Conservation (phyloP, 129 eudicot genomes). For the Artemisia argyi region DNA sequence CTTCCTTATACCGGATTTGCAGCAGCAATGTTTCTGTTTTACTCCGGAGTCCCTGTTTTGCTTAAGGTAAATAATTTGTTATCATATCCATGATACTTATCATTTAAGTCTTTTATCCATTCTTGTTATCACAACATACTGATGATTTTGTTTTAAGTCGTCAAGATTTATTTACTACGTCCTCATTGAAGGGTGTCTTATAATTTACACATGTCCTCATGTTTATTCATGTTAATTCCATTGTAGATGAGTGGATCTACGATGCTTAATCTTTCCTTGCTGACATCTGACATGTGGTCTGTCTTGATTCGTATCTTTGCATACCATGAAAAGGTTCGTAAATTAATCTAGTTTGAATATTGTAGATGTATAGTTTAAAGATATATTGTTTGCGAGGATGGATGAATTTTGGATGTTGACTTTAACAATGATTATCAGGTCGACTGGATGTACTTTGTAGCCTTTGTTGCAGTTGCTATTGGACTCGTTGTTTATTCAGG, state of each 20-base stretch:
- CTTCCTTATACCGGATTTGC: slow-evolving; percentile 87
- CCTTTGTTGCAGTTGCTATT: slow-evolving; percentile 74
- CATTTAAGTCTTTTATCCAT: not conserved
- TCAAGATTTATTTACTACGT: not conserved
- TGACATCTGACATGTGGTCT: slow-evolving; percentile 98
- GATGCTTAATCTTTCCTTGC: slow-evolving; percentile 81
- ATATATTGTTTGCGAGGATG: not conserved
- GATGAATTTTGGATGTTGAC: slow-evolving; percentile 11
- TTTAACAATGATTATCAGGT: slow-evolving; percentile 49
- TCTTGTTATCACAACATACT: too few species aligned
- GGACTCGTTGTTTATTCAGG: slow-evolving; percentile 89
- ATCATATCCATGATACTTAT: not conserved
- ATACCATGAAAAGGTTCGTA: slow-evolving; percentile 77
- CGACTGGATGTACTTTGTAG: slow-evolving; percentile 91
- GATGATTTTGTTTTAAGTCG: not conserved
- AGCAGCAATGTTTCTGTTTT: slow-evolving; percentile 84
- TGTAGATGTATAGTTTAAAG: too few species aligned
- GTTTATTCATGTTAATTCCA: slow-evolving; percentile 10
- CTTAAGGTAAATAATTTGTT: slow-evolving; percentile 54
- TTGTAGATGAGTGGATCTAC: slow-evolving; percentile 88
- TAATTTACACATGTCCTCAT: slow-evolving; percentile 8
- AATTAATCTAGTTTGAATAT: not conserved
- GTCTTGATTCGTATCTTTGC: slow-evolving; percentile 90
- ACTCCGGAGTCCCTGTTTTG: slow-evolving; percentile 86
- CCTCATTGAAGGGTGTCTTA: not conserved